Evolutionary conservation across 2,329 filamentous ascomycete species (phyloP).

Genomic region (Fusarium multiceps): DNA sequence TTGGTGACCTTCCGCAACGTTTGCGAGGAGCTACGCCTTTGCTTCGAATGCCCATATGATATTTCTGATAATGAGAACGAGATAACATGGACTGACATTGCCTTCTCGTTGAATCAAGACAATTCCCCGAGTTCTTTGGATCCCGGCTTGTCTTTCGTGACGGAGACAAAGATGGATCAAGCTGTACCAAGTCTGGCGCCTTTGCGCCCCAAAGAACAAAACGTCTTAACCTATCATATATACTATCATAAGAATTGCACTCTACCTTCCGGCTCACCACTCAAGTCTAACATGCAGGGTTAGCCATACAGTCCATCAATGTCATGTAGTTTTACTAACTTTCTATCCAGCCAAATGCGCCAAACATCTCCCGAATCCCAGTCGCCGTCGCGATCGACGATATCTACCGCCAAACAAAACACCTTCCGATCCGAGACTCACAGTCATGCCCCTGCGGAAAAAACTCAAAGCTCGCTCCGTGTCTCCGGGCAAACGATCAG

Average conservation of each 20-base stretch:
- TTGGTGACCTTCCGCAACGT: conserved; percentile 26
- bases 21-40: conserved; percentile 23
- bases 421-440: too few species aligned
- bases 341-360: conserved; percentile 8
- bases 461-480: too few species aligned
- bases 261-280: background rate
- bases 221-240: conserved; percentile 7
- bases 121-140: background rate
- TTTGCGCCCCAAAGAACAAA: conserved; percentile 7
- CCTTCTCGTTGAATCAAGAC: conserved; percentile 10
- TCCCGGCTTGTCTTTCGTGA: conserved; percentile 6
- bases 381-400: too few species aligned
- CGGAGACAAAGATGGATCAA: conserved; percentile 5
- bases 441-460: too few species aligned
- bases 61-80: background rate
- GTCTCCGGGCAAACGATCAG: too few species aligned
- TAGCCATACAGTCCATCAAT: background rate
- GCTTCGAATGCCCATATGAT: conserved; percentile 17
- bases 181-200: conserved; percentile 13
- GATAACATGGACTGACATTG: conserved; percentile 13
- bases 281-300: conserved; percentile 14
- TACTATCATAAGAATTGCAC: conserved; percentile 2
- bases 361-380: background rate
- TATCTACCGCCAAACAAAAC: too few species aligned
- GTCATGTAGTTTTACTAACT: background rate